Evolutionary conservation across 2,329 filamentous ascomycete species (phyloP).

Genomic region (Ceratocystis eucalypticola): DNA sequence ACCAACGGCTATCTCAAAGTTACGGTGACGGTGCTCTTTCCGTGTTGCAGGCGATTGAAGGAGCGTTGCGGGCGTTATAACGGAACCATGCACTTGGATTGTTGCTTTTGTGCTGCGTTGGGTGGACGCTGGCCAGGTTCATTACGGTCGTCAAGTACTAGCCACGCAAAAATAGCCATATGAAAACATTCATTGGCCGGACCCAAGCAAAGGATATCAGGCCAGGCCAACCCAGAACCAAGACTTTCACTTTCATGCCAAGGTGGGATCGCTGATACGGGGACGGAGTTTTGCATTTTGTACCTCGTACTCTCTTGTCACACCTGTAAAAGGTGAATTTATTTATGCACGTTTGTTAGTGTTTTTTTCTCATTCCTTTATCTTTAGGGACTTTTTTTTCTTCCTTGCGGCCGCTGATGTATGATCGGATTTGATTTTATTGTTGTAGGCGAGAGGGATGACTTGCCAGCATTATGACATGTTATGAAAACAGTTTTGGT

Average conservation of each 20-base stretch:
- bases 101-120: not conserved
- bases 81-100: slow-evolving; percentile 9
- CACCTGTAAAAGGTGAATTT: not conserved
- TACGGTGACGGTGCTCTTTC: slow-evolving; percentile 6
- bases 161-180: not conserved
- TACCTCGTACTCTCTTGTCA: not conserved
- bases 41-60: slow-evolving; percentile 11
- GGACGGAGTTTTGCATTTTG: slow-evolving; percentile 3
- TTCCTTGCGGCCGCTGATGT: not conserved
- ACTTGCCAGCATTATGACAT: too few species aligned
- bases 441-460: too few species aligned
- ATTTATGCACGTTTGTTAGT: not conserved
- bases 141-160: not conserved
- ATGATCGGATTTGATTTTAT: too few species aligned
- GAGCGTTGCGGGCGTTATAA: slow-evolving; percentile 16
- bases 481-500: too few species aligned
- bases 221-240: not conserved
- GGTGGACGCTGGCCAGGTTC: not conserved
- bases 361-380: not conserved
- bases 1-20: not conserved
- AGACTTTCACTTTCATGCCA: not conserved
- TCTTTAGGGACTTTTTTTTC: not conserved
- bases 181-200: not conserved
- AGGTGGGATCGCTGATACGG: not conserved
- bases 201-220: too few species aligned